Base-by-base conservation (phyloP, 257 asterid species). In the Scutellaria baicalensis region DNA sequence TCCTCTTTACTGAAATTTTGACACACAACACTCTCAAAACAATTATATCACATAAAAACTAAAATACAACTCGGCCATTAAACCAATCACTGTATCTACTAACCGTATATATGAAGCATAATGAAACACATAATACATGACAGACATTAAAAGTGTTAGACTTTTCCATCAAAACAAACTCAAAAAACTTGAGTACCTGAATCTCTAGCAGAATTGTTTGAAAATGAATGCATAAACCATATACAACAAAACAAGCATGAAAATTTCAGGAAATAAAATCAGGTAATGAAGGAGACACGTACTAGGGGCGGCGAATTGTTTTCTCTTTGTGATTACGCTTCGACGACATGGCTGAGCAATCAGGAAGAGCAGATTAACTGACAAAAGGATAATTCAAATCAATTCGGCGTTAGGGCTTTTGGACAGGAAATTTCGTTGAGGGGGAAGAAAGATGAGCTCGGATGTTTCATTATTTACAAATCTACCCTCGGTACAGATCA, bases 1-100 rank as follows among this genome's bases (percentile, higher is more conserved):
- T 94, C 99, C 88, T 94, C 97, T 71, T 93, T 94, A 59, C 88
- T 84, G 77, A 65, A 78, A 78, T 63, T 31, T 54, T 36, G 31
- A 66, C 18, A 33, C 17, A 33, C 38, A 45, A 39, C 70, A 65
- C 66, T 33, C 61, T 73, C 78, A 70, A 42, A 59, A 73, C 69
- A 33, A 31, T 17, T 13, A 52, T 13, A 59, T 36, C 66, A 64
- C 45, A 39, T 3, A 33, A 17, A 31, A 45, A 38, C 3, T 1
- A 6, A 60, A 52, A 18, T 33, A 27, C 50, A 68, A 8, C 9
- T 13, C 43, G 62, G 35, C 49, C 2, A 16, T 54, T 16, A 59
- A 52, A 36, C 4, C 33, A 65, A 59, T 70, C 17, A 73, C 45
- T 40, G 6, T 23, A 66, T 36, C 66, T 61, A 70, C 33, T 47